phyloP scores from a whole-genome alignment of 208 protist species.

The Leishmania aethiopica region DNA sequence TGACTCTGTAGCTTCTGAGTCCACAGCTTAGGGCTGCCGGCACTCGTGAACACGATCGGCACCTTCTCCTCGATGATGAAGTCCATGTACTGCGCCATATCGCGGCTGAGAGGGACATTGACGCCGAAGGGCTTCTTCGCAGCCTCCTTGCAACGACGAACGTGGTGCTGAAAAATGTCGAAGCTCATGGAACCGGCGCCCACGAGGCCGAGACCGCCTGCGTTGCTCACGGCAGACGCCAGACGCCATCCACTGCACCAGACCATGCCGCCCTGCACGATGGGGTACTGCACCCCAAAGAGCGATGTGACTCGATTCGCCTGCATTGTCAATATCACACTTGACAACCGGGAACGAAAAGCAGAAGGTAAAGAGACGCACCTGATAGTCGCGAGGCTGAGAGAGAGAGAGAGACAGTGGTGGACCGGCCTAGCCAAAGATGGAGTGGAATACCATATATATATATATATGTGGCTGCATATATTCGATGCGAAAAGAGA shows the following conservation, averaged over 20 bases:
- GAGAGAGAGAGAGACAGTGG: background rate
- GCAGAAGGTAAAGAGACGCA: background rate
- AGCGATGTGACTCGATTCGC: conserved; percentile 49
- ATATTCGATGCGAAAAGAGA: background rate
- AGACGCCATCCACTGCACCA: conserved; percentile 82
- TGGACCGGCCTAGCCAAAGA: background rate
- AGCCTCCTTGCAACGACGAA: conserved; percentile 49
- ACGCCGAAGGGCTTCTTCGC: conserved; percentile 78
- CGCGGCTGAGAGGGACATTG: conserved; percentile 61
- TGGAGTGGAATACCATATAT: background rate
- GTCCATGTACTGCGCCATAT: conserved; percentile 50
- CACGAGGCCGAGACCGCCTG: conserved; percentile 85
- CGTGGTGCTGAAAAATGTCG: conserved; percentile 64
- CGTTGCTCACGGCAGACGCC: conserved; percentile 84
- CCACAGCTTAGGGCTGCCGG: conserved; percentile 73
- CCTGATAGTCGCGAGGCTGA: background rate
- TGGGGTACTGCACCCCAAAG: conserved; percentile 79
- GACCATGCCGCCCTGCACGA: conserved; percentile 85
- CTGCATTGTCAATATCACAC: conserved; percentile 26
- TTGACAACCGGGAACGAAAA: background rate
- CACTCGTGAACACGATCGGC: conserved; percentile 87
- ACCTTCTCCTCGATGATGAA: conserved; percentile 85
- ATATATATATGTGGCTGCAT: background rate
- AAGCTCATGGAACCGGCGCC: conserved; percentile 76
- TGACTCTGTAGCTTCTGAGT: conserved; percentile 71